Percentiles rank a stretch among this genome's conserved stretches.
Evolutionary conservation across 768 basidiomycete species (phyloP).

Genomic region (Tephrocybe rancida): DNA sequence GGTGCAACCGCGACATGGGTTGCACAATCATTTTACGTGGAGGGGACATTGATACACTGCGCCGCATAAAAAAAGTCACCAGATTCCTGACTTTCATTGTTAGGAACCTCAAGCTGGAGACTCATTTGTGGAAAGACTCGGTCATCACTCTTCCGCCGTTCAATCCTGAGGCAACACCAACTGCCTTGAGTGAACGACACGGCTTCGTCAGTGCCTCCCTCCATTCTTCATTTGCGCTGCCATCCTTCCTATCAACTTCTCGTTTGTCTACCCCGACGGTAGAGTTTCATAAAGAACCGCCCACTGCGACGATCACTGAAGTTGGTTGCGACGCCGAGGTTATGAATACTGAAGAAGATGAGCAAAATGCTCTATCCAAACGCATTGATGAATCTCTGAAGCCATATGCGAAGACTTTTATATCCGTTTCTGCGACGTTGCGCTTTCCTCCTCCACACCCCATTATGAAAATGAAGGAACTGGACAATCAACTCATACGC

Average conservation of each 20-base stretch:
- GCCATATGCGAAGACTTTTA: constrained; percentile 83
- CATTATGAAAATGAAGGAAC: constrained; percentile 82
- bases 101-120: constrained; percentile 92
- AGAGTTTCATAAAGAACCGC: constrained; percentile 4
- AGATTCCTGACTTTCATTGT: constrained; percentile 92
- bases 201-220: constrained; percentile 21
- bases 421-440: constrained; percentile 92
- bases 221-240: constrained; percentile 25
- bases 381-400: constrained; percentile 83
- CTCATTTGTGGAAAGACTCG: constrained; percentile 90
- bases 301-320: constrained; percentile 25
- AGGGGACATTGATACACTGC: constrained; percentile 77
- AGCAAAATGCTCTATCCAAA: constrained; percentile 66
- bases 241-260: constrained; percentile 32
- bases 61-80: constrained; percentile 89
- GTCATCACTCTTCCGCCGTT: constrained; percentile 75
- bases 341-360: constrained; percentile 72
- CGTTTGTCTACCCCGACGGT: constrained; percentile 28
- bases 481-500: constrained; percentile 75
- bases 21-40: constrained; percentile 94
- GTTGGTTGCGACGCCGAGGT: constrained; percentile 42
- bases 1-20: constrained; percentile 89
- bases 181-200: constrained; percentile 28
- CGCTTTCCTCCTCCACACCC: constrained; percentile 93
- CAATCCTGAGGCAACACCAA: constrained; percentile 65